Base-by-base conservation (phyloP, 805 yeast species). In the Kodamaea sagamina region DNA sequence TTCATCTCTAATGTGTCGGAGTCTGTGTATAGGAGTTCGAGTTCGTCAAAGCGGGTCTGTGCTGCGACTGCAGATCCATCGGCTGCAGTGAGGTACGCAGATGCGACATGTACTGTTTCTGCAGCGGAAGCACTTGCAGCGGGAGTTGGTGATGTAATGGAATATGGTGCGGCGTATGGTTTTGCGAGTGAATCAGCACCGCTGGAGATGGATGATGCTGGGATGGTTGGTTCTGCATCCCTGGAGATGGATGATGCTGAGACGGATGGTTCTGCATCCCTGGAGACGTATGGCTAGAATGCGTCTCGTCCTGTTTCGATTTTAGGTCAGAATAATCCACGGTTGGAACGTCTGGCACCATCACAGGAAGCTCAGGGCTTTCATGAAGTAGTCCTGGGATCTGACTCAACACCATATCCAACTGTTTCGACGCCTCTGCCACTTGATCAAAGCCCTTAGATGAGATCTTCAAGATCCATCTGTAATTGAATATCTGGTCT, bases 401-500 rank as follows among this genome's bases (percentile, higher is more conserved):
- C 45, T 87, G 87, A 17, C 75, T 73, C 41, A 88, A 65, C 2
- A 90, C 76, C 50, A 84, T 73, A 53, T 89, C 92, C 44, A 90
- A 77, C 54, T 82, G 78, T 39, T 72, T 71, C 34, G 89, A 64
- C 0, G 97, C 95, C 42, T 76, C 78, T n/a, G 79, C 78, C 25
- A 88, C 88, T 48, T 86, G 90, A 22, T 79, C 85, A 57, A 87
- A 89, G 22, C 87, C 84, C 49, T 82, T 82, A 3, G 93, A 77
- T 32, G 87, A 79, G 19, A 84, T 81, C 57, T 84, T 81, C 32
- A 92, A 62, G 8, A 82, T 77, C 84, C 89, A 81, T 46, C 95
- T 71, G 61, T 86, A 90, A 51, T 84, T 85, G 54, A 79, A 78
- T 21, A 90, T 75, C 49, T 83, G 83, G 48, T 81, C 86, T 53